Evolutionary conservation across 768 basidiomycete species (phyloP).

Genomic region (Sarcodon sp.): DNA sequence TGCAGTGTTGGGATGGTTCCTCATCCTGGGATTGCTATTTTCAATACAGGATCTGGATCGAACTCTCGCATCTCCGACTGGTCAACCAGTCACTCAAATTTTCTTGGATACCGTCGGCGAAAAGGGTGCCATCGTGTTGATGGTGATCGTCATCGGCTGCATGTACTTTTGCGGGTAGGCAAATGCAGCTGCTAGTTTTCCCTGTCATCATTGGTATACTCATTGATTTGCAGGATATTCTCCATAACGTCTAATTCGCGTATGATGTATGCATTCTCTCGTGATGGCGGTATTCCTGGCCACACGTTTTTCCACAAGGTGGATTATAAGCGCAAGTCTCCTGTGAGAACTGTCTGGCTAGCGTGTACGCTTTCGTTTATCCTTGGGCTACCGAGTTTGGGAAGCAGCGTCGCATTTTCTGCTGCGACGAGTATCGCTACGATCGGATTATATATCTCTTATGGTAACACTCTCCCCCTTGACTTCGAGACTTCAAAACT

Average conservation of each 20-base stretch:
- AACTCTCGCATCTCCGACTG: conserved; percentile 42
- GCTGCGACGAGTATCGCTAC: conserved; percentile 50
- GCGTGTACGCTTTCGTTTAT: conserved; percentile 67
- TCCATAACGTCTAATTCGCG: conserved; percentile 69
- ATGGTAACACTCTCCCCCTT: conserved; percentile 26
- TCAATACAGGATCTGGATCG: conserved; percentile 58
- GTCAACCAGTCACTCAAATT: conserved; percentile 69
- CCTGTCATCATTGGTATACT: conserved; percentile 1
- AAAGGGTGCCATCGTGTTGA: conserved; percentile 60
- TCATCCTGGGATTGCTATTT: conserved; percentile 59
- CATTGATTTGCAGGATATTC: conserved; percentile 36
- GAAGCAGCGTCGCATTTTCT: conserved; percentile 56
- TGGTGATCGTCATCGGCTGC: conserved; percentile 28
- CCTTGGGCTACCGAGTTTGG: conserved; percentile 61
- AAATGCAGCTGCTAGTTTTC: not conserved
- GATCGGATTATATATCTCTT: conserved; percentile 68
- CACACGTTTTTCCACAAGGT: conserved; percentile 57
- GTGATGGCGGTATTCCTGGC: conserved; percentile 64
- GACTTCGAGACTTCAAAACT: too few relatives aligned
- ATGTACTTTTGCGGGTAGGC: not conserved
- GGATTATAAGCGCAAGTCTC: conserved; percentile 41
- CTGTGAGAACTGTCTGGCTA: conserved; percentile 65
- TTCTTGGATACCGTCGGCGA: conserved; percentile 67
- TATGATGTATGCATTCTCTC: conserved; percentile 76
- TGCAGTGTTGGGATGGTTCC: conserved; percentile 64